A percentile compares a stretch with the other conserved stretches of the same genome.
These are phyloP conservation scores for Mikania micrantha DNA, from an alignment of 129 eudicot species.

Conservation along the genomic window DNA sequence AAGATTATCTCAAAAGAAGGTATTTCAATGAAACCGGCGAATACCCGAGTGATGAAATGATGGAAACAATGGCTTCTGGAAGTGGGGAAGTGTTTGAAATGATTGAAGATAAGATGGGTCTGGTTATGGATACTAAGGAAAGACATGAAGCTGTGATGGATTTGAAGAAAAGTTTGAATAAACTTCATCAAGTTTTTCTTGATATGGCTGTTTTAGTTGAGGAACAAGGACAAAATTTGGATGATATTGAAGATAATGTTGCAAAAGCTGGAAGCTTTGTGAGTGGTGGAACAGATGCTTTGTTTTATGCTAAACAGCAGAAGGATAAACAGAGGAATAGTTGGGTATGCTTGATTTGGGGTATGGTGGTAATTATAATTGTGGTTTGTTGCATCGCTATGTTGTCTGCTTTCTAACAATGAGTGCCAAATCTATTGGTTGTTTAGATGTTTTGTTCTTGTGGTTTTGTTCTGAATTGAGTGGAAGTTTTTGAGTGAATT, in stretches of 20 bases:
- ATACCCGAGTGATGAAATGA: conserved; percentile 46
- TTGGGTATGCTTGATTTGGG: conserved; percentile 57
- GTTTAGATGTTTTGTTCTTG: background rate
- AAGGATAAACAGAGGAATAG: conserved; percentile 45
- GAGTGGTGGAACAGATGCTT: conserved; percentile 69
- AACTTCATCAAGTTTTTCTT: conserved; percentile 88
- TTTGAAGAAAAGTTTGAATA: conserved; percentile 55
- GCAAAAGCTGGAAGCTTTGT: conserved; percentile 63
- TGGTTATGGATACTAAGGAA: conserved; percentile 52
- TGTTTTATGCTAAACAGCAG: conserved; percentile 80
- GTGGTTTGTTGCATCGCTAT: conserved; percentile 54
- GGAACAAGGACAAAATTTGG: conserved; percentile 59
- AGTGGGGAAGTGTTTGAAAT: conserved; percentile 42
- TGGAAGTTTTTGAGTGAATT: conserved; percentile 6
- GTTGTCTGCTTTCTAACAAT: conserved; percentile 31
- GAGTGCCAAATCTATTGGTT: background rate
- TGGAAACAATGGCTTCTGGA: conserved; percentile 58
- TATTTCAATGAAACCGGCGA: conserved; percentile 58
- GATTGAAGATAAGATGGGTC: conserved; percentile 37
- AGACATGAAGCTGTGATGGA: conserved; percentile 74
- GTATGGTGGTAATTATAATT: conserved; percentile 41
- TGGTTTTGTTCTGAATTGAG: background rate
- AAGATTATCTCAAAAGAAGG: conserved; percentile 55
- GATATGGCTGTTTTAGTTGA: conserved; percentile 98
- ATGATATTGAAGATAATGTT: conserved; percentile 76